A percentile compares a stretch with the other conserved stretches of the same genome.
Evolutionary conservation across 805 yeast species (phyloP).

Genomic region (Candida insectorum): DNA sequence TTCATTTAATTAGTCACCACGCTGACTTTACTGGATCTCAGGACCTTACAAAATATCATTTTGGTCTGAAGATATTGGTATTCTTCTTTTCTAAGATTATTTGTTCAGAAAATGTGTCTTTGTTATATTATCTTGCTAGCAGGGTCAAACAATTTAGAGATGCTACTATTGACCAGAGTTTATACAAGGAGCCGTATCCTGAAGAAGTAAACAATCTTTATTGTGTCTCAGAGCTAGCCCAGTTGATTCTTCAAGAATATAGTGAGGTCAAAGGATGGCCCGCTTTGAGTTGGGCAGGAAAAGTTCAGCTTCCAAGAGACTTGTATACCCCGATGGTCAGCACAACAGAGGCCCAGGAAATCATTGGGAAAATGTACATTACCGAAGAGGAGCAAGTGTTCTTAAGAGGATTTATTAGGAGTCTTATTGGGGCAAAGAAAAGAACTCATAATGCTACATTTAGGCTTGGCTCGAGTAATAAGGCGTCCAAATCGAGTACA

Average conservation of each 20-base stretch:
- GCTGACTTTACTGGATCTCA: constrained; percentile 43
- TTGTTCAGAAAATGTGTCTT: constrained; percentile 62
- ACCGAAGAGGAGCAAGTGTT: constrained; percentile 43
- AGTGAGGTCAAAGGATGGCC: constrained; percentile 64
- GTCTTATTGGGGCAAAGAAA: background rate
- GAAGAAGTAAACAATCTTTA: constrained; percentile 47
- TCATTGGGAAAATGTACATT: constrained; percentile 54
- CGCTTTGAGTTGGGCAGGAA: constrained; percentile 79
- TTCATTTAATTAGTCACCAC: constrained; percentile 69
- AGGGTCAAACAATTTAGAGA: constrained; percentile 78
- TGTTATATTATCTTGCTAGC: constrained; percentile 72
- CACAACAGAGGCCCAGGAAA: constrained; percentile 53
- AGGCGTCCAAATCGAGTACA: background rate
- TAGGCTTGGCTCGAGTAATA: background rate
- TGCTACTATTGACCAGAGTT: constrained; percentile 34
- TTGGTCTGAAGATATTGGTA: constrained; percentile 56
- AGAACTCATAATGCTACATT: background rate
- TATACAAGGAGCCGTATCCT: constrained; percentile 17
- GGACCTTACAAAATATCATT: constrained; percentile 39
- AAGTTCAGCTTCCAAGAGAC: constrained; percentile 66
- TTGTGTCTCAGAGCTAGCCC: constrained; percentile 69
- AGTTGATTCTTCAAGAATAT: constrained; percentile 56
- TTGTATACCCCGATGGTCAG: constrained; percentile 59
- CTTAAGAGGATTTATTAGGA: constrained; percentile 23
- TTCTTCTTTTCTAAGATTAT: constrained; percentile 61